These are phyloP conservation scores for Wickerhamiella qilinensis DNA, from an alignment of 805 yeast genomes.

Conservation along the genomic window DNA sequence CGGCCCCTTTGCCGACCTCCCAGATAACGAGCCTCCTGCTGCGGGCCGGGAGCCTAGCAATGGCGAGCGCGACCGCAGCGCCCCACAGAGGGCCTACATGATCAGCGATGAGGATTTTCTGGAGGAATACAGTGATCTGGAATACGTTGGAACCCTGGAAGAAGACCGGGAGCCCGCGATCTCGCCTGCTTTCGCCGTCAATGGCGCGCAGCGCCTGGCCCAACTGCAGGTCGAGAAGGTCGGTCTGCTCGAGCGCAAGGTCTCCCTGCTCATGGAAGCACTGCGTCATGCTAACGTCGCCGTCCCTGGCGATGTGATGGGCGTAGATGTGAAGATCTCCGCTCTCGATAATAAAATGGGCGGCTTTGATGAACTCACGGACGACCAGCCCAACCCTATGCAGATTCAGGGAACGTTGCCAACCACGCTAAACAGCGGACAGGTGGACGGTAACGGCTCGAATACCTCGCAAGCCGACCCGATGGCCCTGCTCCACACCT, in stretches of 20 bases:
- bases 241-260: constrained; percentile 13
- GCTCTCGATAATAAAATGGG: constrained; percentile 10
- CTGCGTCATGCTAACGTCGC: constrained; percentile 1
- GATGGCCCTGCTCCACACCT: too few species aligned
- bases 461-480: background rate
- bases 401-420: background rate
- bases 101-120: too few species aligned
- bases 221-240: constrained; percentile 13
- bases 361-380: constrained; percentile 3
- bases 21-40: too few species aligned
- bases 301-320: constrained; percentile 1
- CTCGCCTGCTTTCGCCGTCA: background rate
- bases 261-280: constrained; percentile 2
- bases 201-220: background rate
- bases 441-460: background rate
- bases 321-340: constrained; percentile 7
- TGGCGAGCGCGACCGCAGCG: too few species aligned
- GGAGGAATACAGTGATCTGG: too few species aligned
- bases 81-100: too few species aligned
- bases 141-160: too few species aligned
- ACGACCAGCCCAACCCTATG: background rate
- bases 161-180: too few species aligned
- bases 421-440: background rate
- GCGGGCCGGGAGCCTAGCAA: too few species aligned
- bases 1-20: too few species aligned